Base-by-base conservation (phyloP, 2,329 filamentous ascomycete genomes). In the Cercospora zeina region DNA sequence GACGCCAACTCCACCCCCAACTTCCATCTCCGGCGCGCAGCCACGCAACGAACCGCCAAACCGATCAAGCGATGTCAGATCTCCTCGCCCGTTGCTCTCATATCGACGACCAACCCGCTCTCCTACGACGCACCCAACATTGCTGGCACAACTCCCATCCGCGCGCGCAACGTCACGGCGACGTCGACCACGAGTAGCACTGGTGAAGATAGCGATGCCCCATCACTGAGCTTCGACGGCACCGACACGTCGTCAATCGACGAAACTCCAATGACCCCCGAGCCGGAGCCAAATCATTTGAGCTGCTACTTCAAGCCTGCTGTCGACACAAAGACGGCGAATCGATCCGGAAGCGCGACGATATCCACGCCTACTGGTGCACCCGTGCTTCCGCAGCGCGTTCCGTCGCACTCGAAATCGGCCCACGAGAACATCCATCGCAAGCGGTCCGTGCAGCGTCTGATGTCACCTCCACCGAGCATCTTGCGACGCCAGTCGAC, bases 81-180 rank as follows among this genome's bases (percentile, higher is more conserved):
- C 74, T 99, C 95, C 1, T 86, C 83, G 2, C 95, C 95, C 0
- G 83, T 96, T 58, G 88, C 92, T 76, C 83, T 99, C 66, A 82
- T 97, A 54, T 96, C 95, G 63, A 96, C 93, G 4, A 97, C 95
- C 69, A 99, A 97, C 77, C 91, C 96, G 85, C 87, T 97, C 59
- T 92, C 91, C 7, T 96, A 96, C 83, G 93, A 93, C 73, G 93
- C 95, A 9, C 93, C 93, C 55, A 89, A 97, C 73, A 87, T 97
- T 61, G 64, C 65, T 42, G 73, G 73, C 50, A 69, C 73, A 16
- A 64, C 55, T 9, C 69, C 69, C 7, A 70, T 74, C 58, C 58
- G 37, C 65, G 56, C 59, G 30, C 65, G 67, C 55, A 64, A 68
- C 57, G 63, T 68, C 34, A 69, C 71, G 7, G 65, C 70, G 13